phyloP scores from a whole-genome alignment of 495 filamentous ascomycete genomes.

The Neurospora sp. region DNA sequence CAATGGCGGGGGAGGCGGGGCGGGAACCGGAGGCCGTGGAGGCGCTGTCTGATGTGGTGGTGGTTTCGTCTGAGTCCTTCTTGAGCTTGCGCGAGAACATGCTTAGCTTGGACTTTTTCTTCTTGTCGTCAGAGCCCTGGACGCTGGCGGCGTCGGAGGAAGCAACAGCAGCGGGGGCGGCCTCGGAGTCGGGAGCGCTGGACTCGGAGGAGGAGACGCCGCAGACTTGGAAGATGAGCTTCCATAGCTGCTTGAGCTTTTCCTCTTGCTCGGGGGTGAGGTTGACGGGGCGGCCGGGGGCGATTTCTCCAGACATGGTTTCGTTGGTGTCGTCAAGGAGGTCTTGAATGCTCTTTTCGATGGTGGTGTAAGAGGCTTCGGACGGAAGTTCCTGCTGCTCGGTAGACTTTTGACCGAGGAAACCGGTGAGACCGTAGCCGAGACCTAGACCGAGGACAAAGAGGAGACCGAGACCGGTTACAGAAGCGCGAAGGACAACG shows the following conservation, averaged over 20 bases:
- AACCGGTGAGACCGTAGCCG: conserved; percentile 6
- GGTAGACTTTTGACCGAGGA: neutral
- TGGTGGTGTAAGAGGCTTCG: neutral
- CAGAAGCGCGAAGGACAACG: neutral
- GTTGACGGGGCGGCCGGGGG: conserved; percentile 74
- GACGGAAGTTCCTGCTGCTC: neutral
- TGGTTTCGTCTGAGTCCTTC: conserved; percentile 39
- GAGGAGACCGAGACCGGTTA: conserved; percentile 6
- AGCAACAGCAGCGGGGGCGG: conserved; percentile 14
- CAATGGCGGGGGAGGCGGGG: conserved; percentile 1
- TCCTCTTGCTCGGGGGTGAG: conserved; percentile 81
- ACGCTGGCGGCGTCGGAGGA: conserved; percentile 4
- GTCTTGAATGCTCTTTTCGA: neutral
- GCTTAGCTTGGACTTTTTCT: conserved; percentile 61
- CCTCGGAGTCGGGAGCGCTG: conserved; percentile 13
- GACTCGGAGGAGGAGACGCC: conserved; percentile 43
- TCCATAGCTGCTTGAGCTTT: conserved; percentile 84
- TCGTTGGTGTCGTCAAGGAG: neutral
- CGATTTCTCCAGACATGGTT: conserved; percentile 32
- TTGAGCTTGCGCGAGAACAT: conserved; percentile 54
- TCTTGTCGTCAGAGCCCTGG: conserved; percentile 34
- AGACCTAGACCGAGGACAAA: conserved; percentile 7
- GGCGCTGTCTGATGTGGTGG: conserved; percentile 17
- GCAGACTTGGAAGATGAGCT: conserved; percentile 66
- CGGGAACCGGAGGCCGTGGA: neutral